Evolutionary conservation across 805 yeast genomes (phyloP).

Genomic region (Lipomyces lipofer): DNA sequence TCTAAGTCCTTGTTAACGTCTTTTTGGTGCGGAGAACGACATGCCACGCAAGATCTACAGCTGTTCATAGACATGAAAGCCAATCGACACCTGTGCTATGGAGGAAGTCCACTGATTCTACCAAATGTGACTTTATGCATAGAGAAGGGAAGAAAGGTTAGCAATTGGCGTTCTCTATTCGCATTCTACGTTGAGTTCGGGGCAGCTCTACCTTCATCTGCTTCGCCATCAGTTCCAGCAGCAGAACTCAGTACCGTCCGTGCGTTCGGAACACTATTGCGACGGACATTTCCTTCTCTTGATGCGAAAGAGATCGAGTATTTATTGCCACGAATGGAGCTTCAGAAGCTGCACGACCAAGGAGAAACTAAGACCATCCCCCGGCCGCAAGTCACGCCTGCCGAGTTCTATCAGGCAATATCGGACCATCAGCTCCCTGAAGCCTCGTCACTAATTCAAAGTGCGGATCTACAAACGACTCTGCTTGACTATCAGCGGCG

Average conservation of each 20-base stretch:
- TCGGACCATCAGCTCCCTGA: conserved; percentile 12
- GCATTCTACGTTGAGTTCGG: conserved; percentile 24
- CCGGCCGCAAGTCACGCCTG: conserved; percentile 8
- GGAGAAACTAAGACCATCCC: background rate
- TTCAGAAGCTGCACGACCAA: conserved; percentile 8
- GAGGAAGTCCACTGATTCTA: conserved; percentile 13
- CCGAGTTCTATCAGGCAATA: conserved; percentile 24
- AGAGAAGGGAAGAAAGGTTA: background rate
- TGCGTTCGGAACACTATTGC: conserved; percentile 15
- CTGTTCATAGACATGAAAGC: conserved; percentile 5
- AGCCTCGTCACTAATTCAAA: conserved; percentile 14
- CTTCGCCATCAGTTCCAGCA: conserved; percentile 16
- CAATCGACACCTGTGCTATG: conserved; percentile 4
- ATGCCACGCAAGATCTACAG: conserved; percentile 5
- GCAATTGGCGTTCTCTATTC: background rate
- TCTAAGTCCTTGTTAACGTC: too few species aligned
- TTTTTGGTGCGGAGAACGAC: conserved; percentile 4
- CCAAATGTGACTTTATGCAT: conserved; percentile 18
- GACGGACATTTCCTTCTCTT: conserved; percentile 21
- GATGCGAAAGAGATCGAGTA: conserved; percentile 4
- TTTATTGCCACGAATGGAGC: conserved; percentile 14
- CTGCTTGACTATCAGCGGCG: conserved; percentile 37
- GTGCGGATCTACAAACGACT: conserved; percentile 10
- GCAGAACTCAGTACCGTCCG: conserved; percentile 19
- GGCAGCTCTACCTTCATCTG: conserved; percentile 11